These are phyloP conservation scores for Yamadazyma songkhlaensis DNA, from an alignment of 1,139 yeast species.

Conservation along the genomic window DNA sequence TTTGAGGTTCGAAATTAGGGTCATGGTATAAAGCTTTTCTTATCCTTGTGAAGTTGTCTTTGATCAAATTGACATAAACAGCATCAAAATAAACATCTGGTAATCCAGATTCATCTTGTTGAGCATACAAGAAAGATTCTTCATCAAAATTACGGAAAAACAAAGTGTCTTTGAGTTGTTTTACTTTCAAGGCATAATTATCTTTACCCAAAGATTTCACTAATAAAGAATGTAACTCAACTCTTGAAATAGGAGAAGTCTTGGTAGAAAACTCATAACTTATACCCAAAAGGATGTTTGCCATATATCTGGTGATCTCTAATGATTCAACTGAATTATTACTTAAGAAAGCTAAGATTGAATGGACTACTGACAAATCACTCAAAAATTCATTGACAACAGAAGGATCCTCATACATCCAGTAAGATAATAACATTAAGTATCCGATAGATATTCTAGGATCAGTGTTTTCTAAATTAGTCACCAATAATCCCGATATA, in stretches of 20 bases:
- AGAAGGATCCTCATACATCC: slow-evolving; percentile 75
- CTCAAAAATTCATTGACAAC: slow-evolving; percentile 77
- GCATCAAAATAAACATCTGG: slow-evolving; percentile 78
- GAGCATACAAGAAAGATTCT: slow-evolving; percentile 21
- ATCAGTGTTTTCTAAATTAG: slow-evolving; percentile 63
- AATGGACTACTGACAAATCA: slow-evolving; percentile 63
- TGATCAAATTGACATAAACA: slow-evolving; percentile 61
- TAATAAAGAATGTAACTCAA: slow-evolving; percentile 60
- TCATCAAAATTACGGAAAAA: slow-evolving; percentile 57
- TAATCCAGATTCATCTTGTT: slow-evolving; percentile 75
- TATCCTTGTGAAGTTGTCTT: slow-evolving; percentile 69
- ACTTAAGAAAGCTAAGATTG: slow-evolving; percentile 65
- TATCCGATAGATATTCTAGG: slow-evolving; percentile 80
- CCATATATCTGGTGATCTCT: slow-evolving; percentile 70
- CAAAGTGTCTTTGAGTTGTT: slow-evolving; percentile 63
- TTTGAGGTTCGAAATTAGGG: slow-evolving; percentile 69
- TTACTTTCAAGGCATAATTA: slow-evolving; percentile 70
- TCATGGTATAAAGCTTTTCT: slow-evolving; percentile 70
- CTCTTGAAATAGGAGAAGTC: slow-evolving; percentile 67
- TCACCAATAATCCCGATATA: slow-evolving; percentile 68
- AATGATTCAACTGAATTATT: slow-evolving; percentile 58
- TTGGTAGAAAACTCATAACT: slow-evolving; percentile 78
- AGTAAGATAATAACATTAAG: slow-evolving; percentile 66
- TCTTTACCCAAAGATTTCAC: slow-evolving; percentile 76
- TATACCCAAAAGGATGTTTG: slow-evolving; percentile 70